phyloP scores from a whole-genome alignment of 2,329 filamentous ascomycete species.

The Alternaria infectoria region DNA sequence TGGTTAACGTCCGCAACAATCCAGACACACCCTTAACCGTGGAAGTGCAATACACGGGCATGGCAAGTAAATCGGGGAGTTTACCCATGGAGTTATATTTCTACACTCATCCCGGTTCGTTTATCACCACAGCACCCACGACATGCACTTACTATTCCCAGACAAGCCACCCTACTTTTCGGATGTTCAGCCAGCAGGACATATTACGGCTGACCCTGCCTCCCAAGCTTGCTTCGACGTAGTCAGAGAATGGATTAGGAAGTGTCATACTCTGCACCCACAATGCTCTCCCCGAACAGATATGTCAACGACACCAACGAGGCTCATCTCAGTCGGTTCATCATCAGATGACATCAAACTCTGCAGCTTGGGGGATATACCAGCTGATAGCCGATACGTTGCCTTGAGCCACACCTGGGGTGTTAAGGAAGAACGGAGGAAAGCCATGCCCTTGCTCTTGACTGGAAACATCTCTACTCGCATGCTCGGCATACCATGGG shows the following conservation, averaged over 20 bases:
- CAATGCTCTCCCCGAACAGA: fast-evolving
- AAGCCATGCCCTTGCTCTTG: background rate
- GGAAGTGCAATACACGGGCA: fast-evolving
- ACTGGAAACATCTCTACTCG: fast-evolving
- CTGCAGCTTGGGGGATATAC: fast-evolving
- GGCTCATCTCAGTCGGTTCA: background rate
- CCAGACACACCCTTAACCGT: fast-evolving
- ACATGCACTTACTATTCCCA: background rate
- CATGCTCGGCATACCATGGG: fast-evolving
- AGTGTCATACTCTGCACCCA: background rate
- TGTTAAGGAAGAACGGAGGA: fast-evolving
- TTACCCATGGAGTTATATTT: background rate
- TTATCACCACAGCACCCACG: too few species aligned
- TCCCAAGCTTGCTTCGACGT: background rate
- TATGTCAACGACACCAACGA: background rate
- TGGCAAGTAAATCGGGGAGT: background rate
- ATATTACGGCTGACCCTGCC: background rate
- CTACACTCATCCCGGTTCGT: background rate
- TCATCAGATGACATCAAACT: background rate
- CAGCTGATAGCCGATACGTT: background rate
- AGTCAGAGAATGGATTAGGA: background rate
- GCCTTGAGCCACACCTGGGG: background rate
- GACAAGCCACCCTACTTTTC: background rate
- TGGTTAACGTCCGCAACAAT: too few species aligned
- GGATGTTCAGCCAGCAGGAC: background rate